Base-by-base conservation (phyloP, 2,329 filamentous ascomycete species). In the Sporothrix phasma region DNA sequence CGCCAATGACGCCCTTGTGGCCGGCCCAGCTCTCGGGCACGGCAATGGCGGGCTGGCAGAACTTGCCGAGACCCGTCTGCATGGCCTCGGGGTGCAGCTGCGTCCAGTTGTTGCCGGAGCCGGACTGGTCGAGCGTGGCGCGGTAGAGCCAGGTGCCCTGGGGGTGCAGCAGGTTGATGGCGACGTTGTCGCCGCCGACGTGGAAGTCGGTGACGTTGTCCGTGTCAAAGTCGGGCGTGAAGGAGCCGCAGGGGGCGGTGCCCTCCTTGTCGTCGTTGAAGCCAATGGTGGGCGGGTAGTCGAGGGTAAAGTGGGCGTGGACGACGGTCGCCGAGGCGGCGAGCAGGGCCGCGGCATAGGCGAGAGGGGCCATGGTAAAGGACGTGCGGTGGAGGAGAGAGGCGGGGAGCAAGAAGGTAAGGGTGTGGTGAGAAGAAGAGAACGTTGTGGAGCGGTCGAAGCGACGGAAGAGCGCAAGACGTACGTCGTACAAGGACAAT, bases 101-200 rank as follows among this genome's bases (percentile, higher is more conserved):
- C 29, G 80, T 79, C 84, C 84, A 86, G 70, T 79, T 80, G 63
- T n/a, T 58, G 22, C 75, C 73, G 51, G 71, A 69, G 49, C 76
- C 79, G 11, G 75, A 75, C 56, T 74, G 69, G 69, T 84, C 82
- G 22, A 79, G 75, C 13, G 82, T 86, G 67, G 78, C 81, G 66
- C 84, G 83, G 75, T 84, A 81, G 17, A 86, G 76, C 80, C 79
- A 86, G 63, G 76, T 81, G 68, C 76, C 74, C 70, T 82, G 76
- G 3, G 80, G 75, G 69, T 87, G 84, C 3, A 76, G 78, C 7
- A 79, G 75, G 7, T 72, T 73, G 59, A 81, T 70, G 65, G 77
- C 76, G 39, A 86, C 74, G 64, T 79, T 74, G 68, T 85, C 80
- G 68, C 83, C 83, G 68, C 75, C 81, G 65, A 85, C 80, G 70